Conservation (phyloP, 805 yeast species). For the Myxozyma udenii region DNA sequence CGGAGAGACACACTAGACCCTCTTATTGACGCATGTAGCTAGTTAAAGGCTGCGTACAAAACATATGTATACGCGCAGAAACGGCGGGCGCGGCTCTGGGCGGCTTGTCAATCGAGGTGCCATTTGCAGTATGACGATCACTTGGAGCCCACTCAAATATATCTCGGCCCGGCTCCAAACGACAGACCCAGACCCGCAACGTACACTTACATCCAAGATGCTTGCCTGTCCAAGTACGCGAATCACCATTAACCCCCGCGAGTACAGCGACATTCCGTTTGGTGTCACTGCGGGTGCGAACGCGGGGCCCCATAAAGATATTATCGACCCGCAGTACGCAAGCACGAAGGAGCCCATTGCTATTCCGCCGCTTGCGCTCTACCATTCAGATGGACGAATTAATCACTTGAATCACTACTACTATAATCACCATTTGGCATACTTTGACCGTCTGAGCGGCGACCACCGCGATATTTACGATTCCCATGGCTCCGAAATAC, state of each 20-base stretch:
- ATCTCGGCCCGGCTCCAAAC: too few species aligned
- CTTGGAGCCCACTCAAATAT: too few species aligned
- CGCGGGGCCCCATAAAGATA: not conserved
- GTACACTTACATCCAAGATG: constrained; percentile 1
- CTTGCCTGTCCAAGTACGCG: constrained; percentile 7
- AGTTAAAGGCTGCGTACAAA: too few species aligned
- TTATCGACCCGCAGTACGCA: constrained; percentile 14
- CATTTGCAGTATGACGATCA: too few species aligned
- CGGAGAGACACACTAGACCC: too few species aligned
- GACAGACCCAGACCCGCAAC: too few species aligned
- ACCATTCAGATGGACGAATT: constrained; percentile 18
- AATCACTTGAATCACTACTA: constrained; percentile 22
- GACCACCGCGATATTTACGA: constrained; percentile 13
- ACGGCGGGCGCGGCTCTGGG: too few species aligned
- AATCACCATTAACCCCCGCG: constrained; percentile 19
- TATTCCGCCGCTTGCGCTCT: constrained; percentile 16
- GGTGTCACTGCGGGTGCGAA: not conserved
- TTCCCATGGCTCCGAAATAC: constrained; percentile 13
- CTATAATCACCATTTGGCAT: constrained; percentile 16
- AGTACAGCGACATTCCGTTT: constrained; percentile 3
- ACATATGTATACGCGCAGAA: too few species aligned
- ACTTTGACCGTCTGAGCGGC: constrained; percentile 17
- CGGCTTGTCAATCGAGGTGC: too few species aligned
- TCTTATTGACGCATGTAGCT: too few species aligned
- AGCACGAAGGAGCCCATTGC: constrained; percentile 21